phyloP scores from a whole-genome alignment of 768 basidiomycete genomes.

The Kwoniella mangroviensis region DNA sequence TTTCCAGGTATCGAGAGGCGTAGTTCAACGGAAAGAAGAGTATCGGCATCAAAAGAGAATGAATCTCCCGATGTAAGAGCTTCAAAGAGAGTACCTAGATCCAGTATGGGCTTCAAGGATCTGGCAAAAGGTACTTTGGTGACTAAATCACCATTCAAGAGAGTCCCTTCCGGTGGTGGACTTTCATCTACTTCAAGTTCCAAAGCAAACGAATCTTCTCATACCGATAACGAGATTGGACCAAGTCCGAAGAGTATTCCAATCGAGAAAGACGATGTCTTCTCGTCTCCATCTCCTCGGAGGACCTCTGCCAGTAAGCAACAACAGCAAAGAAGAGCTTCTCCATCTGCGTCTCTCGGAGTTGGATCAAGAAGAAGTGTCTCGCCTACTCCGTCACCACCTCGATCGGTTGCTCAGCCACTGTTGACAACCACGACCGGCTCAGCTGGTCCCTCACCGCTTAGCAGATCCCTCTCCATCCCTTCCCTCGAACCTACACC shows the following conservation, averaged over 20 bases:
- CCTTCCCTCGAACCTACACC: conserved; percentile 27
- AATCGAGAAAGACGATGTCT: conserved; percentile 40
- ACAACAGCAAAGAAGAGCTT: conserved; percentile 31
- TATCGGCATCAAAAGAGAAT: conserved; percentile 45
- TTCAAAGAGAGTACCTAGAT: conserved; percentile 36
- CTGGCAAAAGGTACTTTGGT: conserved; percentile 51
- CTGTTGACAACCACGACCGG: conserved; percentile 3
- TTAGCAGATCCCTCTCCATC: conserved; percentile 18
- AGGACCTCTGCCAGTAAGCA: conserved; percentile 27
- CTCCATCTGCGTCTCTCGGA: conserved; percentile 25
- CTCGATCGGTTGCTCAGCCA: conserved; percentile 24
- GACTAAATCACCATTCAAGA: conserved; percentile 50
- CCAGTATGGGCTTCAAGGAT: conserved; percentile 47
- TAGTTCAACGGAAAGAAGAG: conserved; percentile 28
- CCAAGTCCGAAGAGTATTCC: conserved; percentile 37
- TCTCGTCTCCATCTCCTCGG: conserved; percentile 46
- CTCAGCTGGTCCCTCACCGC: conserved; percentile 36
- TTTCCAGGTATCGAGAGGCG: conserved; percentile 27
- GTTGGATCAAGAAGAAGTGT: conserved; percentile 10
- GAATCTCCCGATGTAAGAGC: conserved; percentile 41
- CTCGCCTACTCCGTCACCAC: conserved; percentile 41
- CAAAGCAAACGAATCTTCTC: conserved; percentile 26
- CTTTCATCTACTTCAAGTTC: conserved; percentile 16
- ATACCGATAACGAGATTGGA: conserved; percentile 3
- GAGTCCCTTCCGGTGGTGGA: conserved; percentile 34